Conservation (phyloP, 768 basidiomycete species). For the Boletales sp. region DNA sequence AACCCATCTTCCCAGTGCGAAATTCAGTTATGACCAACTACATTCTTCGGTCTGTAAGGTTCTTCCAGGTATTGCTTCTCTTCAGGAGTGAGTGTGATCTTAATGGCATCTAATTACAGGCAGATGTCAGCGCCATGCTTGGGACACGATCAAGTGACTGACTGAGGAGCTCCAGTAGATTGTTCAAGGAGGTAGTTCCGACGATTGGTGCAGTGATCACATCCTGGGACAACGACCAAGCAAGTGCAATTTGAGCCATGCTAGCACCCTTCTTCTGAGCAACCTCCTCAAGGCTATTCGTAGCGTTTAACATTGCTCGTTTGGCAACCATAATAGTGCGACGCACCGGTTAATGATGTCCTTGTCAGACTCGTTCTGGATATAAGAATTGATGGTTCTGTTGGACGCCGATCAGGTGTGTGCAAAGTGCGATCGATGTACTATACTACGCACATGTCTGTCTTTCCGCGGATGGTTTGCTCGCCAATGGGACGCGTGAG, state of each 20-base stretch:
- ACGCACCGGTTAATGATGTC: conserved; percentile 25
- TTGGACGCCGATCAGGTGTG: too few species aligned
- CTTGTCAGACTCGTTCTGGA: conserved; percentile 21
- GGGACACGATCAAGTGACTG: conserved; percentile 1
- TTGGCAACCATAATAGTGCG: neutral
- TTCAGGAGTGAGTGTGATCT: conserved; percentile 44
- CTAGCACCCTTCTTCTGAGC: conserved; percentile 34
- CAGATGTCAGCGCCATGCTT: neutral
- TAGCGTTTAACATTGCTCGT: neutral
- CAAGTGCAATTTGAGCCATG: conserved; percentile 43
- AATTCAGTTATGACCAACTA: conserved; percentile 33
- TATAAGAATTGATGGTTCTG: conserved; percentile 26
- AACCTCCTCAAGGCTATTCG: conserved; percentile 36
- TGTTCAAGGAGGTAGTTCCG: conserved; percentile 39
- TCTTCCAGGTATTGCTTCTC: conserved; percentile 47
- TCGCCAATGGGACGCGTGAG: conserved; percentile 33
- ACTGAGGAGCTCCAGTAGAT: conserved; percentile 41
- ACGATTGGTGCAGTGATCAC: conserved; percentile 43
- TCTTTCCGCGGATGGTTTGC: conserved; percentile 23
- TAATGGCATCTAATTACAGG: conserved; percentile 30
- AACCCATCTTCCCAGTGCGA: too few species aligned
- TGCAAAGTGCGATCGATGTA: neutral
- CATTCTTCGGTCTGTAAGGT: conserved; percentile 38
- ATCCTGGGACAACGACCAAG: conserved; percentile 29
- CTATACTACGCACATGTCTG: conserved; percentile 2